Evolutionary conservation across 768 basidiomycete genomes (phyloP).

Genomic region (Lentinula aciculospora): DNA sequence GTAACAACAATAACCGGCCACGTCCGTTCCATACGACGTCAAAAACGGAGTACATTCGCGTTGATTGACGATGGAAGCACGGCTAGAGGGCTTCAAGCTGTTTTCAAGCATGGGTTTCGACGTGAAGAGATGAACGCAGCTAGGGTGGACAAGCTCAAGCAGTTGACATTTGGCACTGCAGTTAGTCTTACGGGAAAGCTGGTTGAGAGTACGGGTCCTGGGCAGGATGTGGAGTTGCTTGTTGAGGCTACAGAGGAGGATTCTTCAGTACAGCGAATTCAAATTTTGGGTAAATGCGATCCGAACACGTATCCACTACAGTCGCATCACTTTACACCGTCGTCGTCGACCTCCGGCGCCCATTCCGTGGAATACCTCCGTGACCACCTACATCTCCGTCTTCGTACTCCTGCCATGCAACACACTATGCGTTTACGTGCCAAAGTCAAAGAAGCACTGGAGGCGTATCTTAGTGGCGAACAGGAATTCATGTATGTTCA

Average conservation of each 20-base stretch:
- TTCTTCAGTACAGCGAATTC: too few relatives aligned
- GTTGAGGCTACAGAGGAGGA: slow-evolving; percentile 24
- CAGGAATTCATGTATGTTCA: slow-evolving; percentile 76
- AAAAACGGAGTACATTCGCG: slow-evolving; percentile 86
- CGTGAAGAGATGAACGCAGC: slow-evolving; percentile 9
- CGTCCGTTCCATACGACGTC: slow-evolving; percentile 79
- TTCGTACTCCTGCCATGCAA: slow-evolving; percentile 66
- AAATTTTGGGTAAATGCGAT: slow-evolving; percentile 42
- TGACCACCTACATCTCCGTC: slow-evolving; percentile 83
- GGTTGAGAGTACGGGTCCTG: slow-evolving; percentile 35
- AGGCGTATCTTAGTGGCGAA: slow-evolving; percentile 41
- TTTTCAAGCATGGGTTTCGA: slow-evolving; percentile 37
- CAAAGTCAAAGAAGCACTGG: slow-evolving; percentile 58
- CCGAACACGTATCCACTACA: slow-evolving; percentile 28
- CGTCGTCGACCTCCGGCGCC: slow-evolving; percentile 68
- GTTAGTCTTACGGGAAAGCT: slow-evolving; percentile 38
- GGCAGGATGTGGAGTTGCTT: slow-evolving; percentile 43
- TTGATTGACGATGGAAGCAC: slow-evolving; percentile 80
- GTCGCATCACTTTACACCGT: not conserved
- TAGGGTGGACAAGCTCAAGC: not conserved
- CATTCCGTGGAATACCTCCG: slow-evolving; percentile 76
- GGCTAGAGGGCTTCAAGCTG: slow-evolving; percentile 67
- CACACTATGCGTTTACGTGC: slow-evolving; percentile 21
- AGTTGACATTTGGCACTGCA: slow-evolving; percentile 35
- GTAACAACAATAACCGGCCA: slow-evolving; percentile 63